Percentiles rank a stretch among this genome's conserved stretches.
phyloP scores from a whole-genome alignment of 768 basidiomycete genomes.

The Tylopilus subfusipes region DNA sequence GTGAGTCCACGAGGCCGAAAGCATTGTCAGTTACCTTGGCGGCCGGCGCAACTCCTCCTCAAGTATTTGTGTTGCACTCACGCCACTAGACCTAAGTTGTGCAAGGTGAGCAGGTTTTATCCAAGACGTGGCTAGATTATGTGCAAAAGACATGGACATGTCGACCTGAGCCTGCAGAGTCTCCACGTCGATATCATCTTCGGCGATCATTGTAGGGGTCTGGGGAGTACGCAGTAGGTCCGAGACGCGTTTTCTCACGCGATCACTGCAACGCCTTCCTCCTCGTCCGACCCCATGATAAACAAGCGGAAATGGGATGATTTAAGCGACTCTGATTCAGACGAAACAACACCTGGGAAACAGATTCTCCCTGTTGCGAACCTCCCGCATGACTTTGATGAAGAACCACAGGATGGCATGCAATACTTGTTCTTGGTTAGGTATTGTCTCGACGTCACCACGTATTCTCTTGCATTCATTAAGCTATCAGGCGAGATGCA shows the following conservation, averaged over 20 bases:
- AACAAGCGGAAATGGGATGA: conserved; percentile 58
- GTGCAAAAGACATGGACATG: conserved; percentile 71
- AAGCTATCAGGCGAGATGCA: conserved; percentile 61
- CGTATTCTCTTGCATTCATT: conserved; percentile 5
- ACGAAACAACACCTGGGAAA: conserved; percentile 57
- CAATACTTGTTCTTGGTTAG: conserved; percentile 81
- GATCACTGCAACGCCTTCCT: background rate
- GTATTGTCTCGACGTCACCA: conserved; percentile 35
- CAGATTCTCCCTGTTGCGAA: conserved; percentile 81
- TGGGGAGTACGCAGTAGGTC: background rate
- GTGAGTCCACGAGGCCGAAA: background rate
- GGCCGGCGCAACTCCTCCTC: conserved; percentile 67
- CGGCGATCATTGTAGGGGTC: conserved; percentile 27
- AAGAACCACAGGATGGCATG: conserved; percentile 65
- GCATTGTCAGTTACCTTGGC: conserved; percentile 47
- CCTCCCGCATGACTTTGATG: conserved; percentile 65
- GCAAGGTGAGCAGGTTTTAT: conserved; percentile 52
- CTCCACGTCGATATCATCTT: conserved; percentile 62
- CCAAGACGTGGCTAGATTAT: conserved; percentile 76
- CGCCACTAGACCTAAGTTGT: conserved; percentile 29
- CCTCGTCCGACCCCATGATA: conserved; percentile 11
- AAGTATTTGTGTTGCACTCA: conserved; percentile 50
- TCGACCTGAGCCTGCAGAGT: conserved; percentile 80
- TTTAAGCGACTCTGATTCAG: conserved; percentile 51
- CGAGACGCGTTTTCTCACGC: conserved; percentile 20